Evolutionary conservation across 352 stramenopile species (phyloP).

Genomic region (Phytophthora quininea): DNA sequence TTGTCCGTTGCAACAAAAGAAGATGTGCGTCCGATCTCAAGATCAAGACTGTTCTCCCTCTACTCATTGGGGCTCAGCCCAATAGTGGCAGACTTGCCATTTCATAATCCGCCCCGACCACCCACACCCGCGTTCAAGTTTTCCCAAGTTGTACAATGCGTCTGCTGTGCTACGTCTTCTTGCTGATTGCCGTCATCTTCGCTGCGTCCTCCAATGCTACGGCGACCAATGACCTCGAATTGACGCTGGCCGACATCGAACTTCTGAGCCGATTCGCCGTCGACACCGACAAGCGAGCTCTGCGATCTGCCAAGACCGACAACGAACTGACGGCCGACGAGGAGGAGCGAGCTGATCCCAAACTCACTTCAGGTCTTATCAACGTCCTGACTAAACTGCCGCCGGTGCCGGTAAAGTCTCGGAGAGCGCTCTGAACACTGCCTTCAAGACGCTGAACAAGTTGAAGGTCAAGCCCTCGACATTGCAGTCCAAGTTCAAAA

Average conservation of each 20-base stretch:
- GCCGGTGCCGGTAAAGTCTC: too few species aligned
- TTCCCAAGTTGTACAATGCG: background rate
- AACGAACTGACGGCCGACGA: background rate
- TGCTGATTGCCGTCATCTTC: background rate
- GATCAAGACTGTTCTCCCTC: too few species aligned
- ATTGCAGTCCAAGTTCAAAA: too few species aligned
- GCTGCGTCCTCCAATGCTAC: background rate
- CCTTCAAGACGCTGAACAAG: too few species aligned
- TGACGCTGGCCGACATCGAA: background rate
- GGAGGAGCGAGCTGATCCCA: background rate
- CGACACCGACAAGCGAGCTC: background rate
- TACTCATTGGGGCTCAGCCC: too few species aligned
- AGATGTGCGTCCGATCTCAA: too few species aligned
- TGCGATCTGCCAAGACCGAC: background rate
- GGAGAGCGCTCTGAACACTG: too few species aligned
- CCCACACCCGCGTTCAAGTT: background rate
- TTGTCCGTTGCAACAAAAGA: too few species aligned
- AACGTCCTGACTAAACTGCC: too few species aligned
- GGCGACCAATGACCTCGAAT: background rate
- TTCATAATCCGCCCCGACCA: background rate
- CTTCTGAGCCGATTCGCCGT: background rate
- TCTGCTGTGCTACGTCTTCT: background rate
- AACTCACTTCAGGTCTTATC: too few species aligned
- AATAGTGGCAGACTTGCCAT: background rate
- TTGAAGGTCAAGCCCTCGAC: too few species aligned